A percentile compares a stretch with the other conserved stretches of the same genome.
Conservation (phyloP, 768 basidiomycete genomes). For the Amanita phalloides region DNA sequence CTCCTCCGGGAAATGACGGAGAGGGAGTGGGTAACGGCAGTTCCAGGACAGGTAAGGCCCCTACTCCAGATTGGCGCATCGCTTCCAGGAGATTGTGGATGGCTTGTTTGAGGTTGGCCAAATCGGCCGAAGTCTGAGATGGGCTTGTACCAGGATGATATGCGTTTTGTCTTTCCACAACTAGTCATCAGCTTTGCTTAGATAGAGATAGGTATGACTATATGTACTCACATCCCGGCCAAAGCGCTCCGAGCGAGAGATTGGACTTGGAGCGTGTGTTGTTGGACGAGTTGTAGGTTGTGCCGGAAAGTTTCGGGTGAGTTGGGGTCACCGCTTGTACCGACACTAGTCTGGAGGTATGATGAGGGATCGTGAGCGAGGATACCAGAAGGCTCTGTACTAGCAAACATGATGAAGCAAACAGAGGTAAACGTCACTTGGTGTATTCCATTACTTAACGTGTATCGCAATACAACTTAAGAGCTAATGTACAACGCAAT, state of each 20-base stretch:
- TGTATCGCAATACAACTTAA: too few species aligned
- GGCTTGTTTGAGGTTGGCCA: constrained; percentile 40
- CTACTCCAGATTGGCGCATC: constrained; percentile 52
- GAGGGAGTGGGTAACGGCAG: constrained; percentile 3
- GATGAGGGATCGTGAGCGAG: too few species aligned
- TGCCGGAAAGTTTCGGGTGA: constrained; percentile 55
- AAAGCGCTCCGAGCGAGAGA: constrained; percentile 36
- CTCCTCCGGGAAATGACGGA: too few species aligned
- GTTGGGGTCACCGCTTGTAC: constrained; percentile 39
- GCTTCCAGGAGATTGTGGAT: constrained; percentile 34
- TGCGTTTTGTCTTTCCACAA: constrained; percentile 38
- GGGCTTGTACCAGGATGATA: constrained; percentile 47
- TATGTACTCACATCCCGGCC: constrained; percentile 38
- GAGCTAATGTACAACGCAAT: too few species aligned
- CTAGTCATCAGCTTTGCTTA: not conserved
- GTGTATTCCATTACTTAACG: too few species aligned
- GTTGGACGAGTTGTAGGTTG: constrained; percentile 36
- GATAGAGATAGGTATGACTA: not conserved
- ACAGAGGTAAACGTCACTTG: too few species aligned
- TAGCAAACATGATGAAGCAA: too few species aligned
- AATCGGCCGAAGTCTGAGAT: constrained; percentile 44
- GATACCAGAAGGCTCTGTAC: too few species aligned
- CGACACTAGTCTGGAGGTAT: too few species aligned
- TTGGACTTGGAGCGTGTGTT: constrained; percentile 39
- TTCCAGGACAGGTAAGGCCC: constrained; percentile 45